Conservation (phyloP, 2,329 filamentous ascomycete species). For the Xylaria sp. region DNA sequence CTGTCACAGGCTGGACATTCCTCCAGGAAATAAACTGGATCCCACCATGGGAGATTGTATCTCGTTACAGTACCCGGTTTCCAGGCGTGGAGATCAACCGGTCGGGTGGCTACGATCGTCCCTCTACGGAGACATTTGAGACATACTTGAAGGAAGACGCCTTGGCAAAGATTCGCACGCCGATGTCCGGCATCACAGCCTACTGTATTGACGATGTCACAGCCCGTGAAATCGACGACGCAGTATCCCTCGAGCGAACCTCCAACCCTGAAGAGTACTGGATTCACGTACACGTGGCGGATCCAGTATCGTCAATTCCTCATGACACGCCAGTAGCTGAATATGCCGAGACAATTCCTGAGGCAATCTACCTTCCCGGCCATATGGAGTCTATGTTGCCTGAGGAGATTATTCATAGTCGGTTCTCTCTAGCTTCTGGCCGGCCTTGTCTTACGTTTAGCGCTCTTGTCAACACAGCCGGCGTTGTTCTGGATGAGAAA, state of each 20-base stretch:
- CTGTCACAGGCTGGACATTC: conserved; percentile 55
- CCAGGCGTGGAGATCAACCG: conserved; percentile 43
- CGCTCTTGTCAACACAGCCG: conserved; percentile 48
- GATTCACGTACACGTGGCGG: conserved; percentile 74
- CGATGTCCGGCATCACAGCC: conserved; percentile 54
- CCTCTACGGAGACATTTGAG: conserved; percentile 29
- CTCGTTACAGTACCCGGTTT: conserved; percentile 55
- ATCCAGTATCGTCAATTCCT: conserved; percentile 65
- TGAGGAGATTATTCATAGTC: conserved; percentile 40
- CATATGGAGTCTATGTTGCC: conserved; percentile 56
- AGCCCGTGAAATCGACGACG: conserved; percentile 73
- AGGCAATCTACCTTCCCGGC: conserved; percentile 57
- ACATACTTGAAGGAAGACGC: conserved; percentile 39
- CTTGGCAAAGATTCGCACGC: conserved; percentile 47
- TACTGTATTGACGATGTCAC: conserved; percentile 67
- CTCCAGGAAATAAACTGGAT: conserved; percentile 71
- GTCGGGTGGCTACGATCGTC: conserved; percentile 39
- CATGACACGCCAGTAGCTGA: conserved; percentile 53
- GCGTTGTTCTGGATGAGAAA: conserved; percentile 49
- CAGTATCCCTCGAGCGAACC: conserved; percentile 63
- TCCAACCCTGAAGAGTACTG: conserved; percentile 54
- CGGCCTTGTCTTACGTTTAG: conserved; percentile 58
- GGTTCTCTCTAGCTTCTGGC: conserved; percentile 50
- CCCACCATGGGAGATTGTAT: conserved; percentile 63
- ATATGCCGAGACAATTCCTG: conserved; percentile 55